Conservation (phyloP, 352 stramenopile genomes). For the Phytophthora macrochlamydospora region DNA sequence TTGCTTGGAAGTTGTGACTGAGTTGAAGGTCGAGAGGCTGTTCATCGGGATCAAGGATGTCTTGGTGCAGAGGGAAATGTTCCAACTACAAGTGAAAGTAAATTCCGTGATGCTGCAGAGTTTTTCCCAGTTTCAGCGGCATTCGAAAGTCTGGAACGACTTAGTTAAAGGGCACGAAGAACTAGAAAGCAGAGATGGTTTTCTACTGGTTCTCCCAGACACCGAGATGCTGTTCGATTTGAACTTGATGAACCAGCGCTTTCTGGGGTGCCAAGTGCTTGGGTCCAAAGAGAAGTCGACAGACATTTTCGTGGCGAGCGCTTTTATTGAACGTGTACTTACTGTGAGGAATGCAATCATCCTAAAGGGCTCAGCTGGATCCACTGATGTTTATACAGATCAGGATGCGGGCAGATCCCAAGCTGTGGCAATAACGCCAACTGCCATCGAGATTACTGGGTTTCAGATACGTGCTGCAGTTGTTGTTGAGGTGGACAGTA, state of each 20-base stretch:
- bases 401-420: too few relatives aligned
- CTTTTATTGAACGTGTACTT: conserved; percentile 48
- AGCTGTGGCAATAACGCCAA: background rate
- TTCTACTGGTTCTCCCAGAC: conserved; percentile 30
- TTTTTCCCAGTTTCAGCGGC: background rate
- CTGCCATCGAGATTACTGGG: conserved; percentile 25
- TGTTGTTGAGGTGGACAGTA: conserved; percentile 24
- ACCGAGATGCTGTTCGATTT: conserved; percentile 28
- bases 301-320: conserved; percentile 40
- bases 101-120: conserved; percentile 18
- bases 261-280: conserved; percentile 47
- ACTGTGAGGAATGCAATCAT: conserved; percentile 48
- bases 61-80: conserved; percentile 50
- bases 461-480: conserved; percentile 20
- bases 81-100: conserved; percentile 46
- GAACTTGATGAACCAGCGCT: conserved; percentile 26
- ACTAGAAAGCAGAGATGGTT: conserved; percentile 15
- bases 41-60: conserved; percentile 67
- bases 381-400: background rate
- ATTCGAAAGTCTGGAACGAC: background rate
- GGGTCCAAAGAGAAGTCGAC: conserved; percentile 36
- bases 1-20: conserved; percentile 37
- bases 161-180: conserved; percentile 4
- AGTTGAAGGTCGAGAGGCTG: conserved; percentile 47
- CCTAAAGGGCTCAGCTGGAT: conserved; percentile 4